Conservation (phyloP, 306 rosid genomes). For the Malus fusca region DNA sequence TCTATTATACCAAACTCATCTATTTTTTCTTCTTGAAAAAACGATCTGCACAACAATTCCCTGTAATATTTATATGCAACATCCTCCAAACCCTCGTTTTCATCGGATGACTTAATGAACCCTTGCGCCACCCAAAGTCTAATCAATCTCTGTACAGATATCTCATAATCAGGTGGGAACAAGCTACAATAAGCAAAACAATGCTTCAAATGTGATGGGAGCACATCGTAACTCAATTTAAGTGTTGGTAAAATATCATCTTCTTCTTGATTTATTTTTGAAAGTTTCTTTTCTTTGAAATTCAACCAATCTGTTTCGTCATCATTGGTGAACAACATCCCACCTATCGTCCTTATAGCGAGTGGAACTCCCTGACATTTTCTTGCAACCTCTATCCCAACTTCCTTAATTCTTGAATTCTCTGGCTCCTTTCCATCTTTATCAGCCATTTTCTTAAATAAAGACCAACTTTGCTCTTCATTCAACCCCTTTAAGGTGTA, state of each 20-base stretch:
- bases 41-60: no score
- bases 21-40: no score
- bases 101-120: no score
- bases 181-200: background rate
- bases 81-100: no score
- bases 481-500: no score
- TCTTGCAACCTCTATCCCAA: conserved; percentile 16
- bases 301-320: background rate
- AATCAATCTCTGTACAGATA: background rate
- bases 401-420: background rate
- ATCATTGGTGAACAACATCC: background rate
- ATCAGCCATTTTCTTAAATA: no score
- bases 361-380: conserved; percentile 8
- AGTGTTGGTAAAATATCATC: background rate
- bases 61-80: no score
- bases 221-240: background rate
- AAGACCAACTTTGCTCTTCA: no score
- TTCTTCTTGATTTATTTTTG: background rate
- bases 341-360: background rate
- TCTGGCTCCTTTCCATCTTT: no score
- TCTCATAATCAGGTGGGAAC: background rate
- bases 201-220: background rate
- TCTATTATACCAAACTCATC: rapidly evolving
- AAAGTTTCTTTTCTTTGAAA: background rate
- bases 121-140: background rate